phyloP scores from a whole-genome alignment of 164 flowering plant species.

The Stephania yunnanensis region DNA sequence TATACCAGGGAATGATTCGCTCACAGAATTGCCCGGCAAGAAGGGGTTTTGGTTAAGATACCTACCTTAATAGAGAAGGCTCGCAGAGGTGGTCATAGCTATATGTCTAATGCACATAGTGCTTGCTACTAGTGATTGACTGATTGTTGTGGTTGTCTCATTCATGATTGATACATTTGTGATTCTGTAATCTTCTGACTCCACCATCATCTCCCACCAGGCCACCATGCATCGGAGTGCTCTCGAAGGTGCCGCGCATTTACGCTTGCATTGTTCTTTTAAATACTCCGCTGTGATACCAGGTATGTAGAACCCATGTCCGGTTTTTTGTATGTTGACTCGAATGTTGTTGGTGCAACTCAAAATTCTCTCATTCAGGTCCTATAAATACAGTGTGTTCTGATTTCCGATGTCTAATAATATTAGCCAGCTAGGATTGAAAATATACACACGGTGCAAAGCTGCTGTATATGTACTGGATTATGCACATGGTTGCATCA shows the following conservation, averaged over 20 bases:
- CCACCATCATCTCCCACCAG: neutral
- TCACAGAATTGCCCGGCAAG: slow-evolving; percentile 23
- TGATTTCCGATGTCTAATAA: neutral
- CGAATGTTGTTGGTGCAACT: neutral
- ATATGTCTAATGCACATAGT: neutral
- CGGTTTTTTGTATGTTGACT: neutral
- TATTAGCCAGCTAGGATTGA: neutral
- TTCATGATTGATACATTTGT: neutral
- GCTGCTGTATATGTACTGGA: neutral
- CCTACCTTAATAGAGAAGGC: slow-evolving; percentile 36
- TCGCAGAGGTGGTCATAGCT: neutral
- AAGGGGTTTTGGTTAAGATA: slow-evolving; percentile 69
- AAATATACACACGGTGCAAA: neutral
- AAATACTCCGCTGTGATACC: neutral
- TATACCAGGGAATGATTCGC: slow-evolving; percentile 39
- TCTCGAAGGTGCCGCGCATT: neutral
- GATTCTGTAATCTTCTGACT: neutral
- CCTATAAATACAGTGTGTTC: neutral
- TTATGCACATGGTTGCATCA: neutral
- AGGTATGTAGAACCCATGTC: neutral
- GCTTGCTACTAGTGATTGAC: neutral
- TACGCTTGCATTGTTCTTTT: neutral
- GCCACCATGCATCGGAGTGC: neutral
- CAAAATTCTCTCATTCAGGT: neutral
- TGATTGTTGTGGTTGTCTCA: neutral